Evolutionary conservation across 345 rosid genomes (phyloP).

Genomic region (Citrus glauca): DNA sequence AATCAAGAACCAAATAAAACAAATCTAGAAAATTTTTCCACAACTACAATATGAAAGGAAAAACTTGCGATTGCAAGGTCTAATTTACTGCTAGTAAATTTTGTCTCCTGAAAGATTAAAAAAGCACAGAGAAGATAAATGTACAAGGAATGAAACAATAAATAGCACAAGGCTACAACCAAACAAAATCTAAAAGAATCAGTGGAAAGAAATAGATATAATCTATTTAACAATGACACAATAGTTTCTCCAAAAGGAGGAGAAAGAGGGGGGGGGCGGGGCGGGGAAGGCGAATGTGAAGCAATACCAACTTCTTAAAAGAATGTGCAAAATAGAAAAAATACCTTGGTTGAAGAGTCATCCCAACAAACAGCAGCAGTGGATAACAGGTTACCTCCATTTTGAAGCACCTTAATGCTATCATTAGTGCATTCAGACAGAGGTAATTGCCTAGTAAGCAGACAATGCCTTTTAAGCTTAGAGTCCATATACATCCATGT

Average conservation of each 20-base stretch:
- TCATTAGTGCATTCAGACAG: slow-evolving; percentile 63
- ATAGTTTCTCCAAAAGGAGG: not conserved
- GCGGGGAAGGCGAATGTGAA: not conserved
- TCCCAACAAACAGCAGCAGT: slow-evolving; percentile 22
- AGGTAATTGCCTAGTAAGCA: slow-evolving; percentile 51
- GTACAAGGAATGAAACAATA: not conserved
- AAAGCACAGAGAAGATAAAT: not conserved
- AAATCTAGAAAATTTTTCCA: not conserved
- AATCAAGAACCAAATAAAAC: not conserved
- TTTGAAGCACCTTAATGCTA: slow-evolving; percentile 53
- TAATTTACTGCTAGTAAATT: not conserved
- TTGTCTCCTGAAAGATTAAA: not conserved
- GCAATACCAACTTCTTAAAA: not conserved
- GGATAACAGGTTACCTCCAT: slow-evolving; percentile 30
- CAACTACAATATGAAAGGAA: not conserved
- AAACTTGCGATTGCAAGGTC: not conserved
- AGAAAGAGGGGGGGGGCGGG: not conserved
- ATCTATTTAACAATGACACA: not conserved
- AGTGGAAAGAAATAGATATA: not conserved
- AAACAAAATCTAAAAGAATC: not conserved
- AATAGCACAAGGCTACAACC: not conserved
- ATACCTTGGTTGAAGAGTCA: slow-evolving; percentile 33
- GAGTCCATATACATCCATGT: slow-evolving; percentile 60
- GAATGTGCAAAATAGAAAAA: not conserved
- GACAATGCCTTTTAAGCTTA: slow-evolving; percentile 49